Percentiles rank a stretch among this genome's conserved stretches.
phyloP scores from a whole-genome alignment of 2,329 filamentous ascomycete species.

The Tolypocladium guangdongense region DNA sequence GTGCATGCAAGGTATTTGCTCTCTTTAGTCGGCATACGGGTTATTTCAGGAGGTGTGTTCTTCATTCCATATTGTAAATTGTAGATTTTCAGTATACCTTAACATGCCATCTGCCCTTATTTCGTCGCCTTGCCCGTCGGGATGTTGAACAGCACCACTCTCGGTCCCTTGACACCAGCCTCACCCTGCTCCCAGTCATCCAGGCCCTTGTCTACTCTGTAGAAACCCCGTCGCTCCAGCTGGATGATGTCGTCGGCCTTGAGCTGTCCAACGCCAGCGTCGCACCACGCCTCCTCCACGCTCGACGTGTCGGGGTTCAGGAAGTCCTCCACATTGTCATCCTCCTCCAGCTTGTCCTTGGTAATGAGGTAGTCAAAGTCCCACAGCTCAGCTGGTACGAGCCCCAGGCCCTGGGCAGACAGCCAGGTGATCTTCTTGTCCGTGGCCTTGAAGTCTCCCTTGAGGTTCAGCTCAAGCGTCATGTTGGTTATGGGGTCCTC shows the following conservation, averaged over 20 bases:
- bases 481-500: conserved; percentile 54
- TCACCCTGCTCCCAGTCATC: conserved; percentile 37
- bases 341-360: conserved; percentile 87
- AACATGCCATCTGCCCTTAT: neutral
- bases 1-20: too few relatives aligned
- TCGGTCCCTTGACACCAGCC: conserved; percentile 35
- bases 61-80: neutral
- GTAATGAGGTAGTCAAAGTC: conserved; percentile 94
- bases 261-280: conserved; percentile 66
- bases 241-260: conserved; percentile 90
- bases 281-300: conserved; percentile 64
- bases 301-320: conserved; percentile 67
- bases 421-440: conserved; percentile 97
- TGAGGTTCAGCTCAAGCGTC: conserved; percentile 77
- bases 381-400: conserved; percentile 75
- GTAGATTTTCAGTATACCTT: neutral
- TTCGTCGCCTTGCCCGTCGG: conserved; percentile 34
- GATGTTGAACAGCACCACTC: conserved; percentile 44
- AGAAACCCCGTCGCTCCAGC: conserved; percentile 89
- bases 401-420: conserved; percentile 60
- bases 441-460: conserved; percentile 89
- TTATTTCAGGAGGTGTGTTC: too few relatives aligned
- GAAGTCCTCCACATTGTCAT: conserved; percentile 76
- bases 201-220: conserved; percentile 64
- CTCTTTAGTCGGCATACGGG: too few relatives aligned